Conservation (phyloP, 2,329 filamentous ascomycete species). For the Talaromyces sp. region DNA sequence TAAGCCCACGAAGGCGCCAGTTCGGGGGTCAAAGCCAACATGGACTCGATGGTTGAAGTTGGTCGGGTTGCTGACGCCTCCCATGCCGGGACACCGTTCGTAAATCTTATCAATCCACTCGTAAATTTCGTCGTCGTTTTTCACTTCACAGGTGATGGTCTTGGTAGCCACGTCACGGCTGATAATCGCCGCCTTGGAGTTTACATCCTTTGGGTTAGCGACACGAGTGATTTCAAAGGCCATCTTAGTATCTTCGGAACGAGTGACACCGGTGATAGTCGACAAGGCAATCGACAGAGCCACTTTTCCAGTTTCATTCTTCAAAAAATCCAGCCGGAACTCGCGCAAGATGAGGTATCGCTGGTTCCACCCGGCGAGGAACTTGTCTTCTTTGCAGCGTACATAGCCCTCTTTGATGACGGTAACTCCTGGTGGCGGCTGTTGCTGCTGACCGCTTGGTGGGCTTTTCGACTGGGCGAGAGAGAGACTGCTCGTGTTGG, state of each 20-base stretch:
- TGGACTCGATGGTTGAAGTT: slow-evolving; percentile 97
- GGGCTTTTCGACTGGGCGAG: slow-evolving; percentile 55
- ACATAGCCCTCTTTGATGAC: slow-evolving; percentile 62
- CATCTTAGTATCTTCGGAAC: slow-evolving; percentile 84
- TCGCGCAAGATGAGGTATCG: slow-evolving; percentile 89
- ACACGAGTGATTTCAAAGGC: slow-evolving; percentile 88
- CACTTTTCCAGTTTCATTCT: slow-evolving; percentile 80
- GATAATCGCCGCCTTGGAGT: slow-evolving; percentile 61
- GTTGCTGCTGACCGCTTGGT: slow-evolving; percentile 53
- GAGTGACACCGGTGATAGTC: slow-evolving; percentile 82
- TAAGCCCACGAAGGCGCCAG: slow-evolving; percentile 88
- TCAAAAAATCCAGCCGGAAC: slow-evolving; percentile 89
- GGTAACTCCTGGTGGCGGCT: slow-evolving; percentile 47
- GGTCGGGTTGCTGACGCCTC: slow-evolving; percentile 95
- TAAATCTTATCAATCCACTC: slow-evolving; percentile 99
- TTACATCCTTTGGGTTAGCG: slow-evolving; percentile 53
- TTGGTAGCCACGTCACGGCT: slow-evolving; percentile 76
- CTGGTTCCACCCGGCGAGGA: slow-evolving; percentile 79
- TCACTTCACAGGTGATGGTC: slow-evolving; percentile 85
- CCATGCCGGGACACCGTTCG: slow-evolving; percentile 92
- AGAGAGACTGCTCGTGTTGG: slow-evolving; percentile 67
- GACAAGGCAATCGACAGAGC: slow-evolving; percentile 79
- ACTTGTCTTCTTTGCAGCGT: slow-evolving; percentile 70
- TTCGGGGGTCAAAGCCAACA: slow-evolving; percentile 93
- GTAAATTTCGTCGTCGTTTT: slow-evolving; percentile 93